Percentiles rank a stretch among this genome's conserved stretches.
Conservation (phyloP, 352 stramenopile genomes). For the Phytophthora crassamura region DNA sequence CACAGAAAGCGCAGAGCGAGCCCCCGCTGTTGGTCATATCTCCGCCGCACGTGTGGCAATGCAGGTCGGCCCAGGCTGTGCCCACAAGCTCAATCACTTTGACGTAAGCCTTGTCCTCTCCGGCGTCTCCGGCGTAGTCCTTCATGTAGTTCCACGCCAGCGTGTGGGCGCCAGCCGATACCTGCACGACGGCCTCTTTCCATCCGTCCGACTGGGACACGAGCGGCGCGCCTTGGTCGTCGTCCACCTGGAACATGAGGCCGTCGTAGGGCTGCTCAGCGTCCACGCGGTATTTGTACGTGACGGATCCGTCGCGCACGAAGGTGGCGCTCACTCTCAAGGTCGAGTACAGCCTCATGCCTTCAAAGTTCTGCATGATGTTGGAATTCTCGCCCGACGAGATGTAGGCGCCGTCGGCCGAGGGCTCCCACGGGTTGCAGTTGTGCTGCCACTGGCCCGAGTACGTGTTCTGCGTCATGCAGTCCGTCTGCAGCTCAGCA, state of each 20-base stretch:
- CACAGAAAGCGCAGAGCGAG: slow-evolving; percentile 81
- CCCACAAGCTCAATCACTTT: slow-evolving; percentile 86
- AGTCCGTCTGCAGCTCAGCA: slow-evolving; percentile 73
- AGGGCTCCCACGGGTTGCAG: slow-evolving; percentile 74
- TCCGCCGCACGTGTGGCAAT: slow-evolving; percentile 76
- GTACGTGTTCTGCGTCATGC: slow-evolving; percentile 79
- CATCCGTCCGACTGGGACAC: slow-evolving; percentile 77
- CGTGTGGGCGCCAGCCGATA: slow-evolving; percentile 66
- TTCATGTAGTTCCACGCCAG: slow-evolving; percentile 87
- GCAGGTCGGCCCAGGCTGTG: slow-evolving; percentile 77
- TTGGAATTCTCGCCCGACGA: slow-evolving; percentile 75
- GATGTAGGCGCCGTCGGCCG: slow-evolving; percentile 61
- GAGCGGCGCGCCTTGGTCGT: slow-evolving; percentile 55
- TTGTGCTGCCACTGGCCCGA: slow-evolving; percentile 79
- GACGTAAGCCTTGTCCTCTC: slow-evolving; percentile 71
- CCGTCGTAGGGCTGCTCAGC: slow-evolving; percentile 80
- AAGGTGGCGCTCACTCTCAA: slow-evolving; percentile 79
- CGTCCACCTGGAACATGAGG: slow-evolving; percentile 77
- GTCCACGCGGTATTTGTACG: slow-evolving; percentile 82
- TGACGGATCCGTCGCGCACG: slow-evolving; percentile 73
- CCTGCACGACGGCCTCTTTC: slow-evolving; percentile 64
- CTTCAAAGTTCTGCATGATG: slow-evolving; percentile 71
- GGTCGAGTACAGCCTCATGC: slow-evolving; percentile 74
- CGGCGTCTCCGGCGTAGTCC: slow-evolving; percentile 73
- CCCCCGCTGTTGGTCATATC: slow-evolving; percentile 82